These are phyloP conservation scores for Aspergillus udagawae DNA, from an alignment of 2,329 filamentous ascomycete species.

Conservation along the genomic window DNA sequence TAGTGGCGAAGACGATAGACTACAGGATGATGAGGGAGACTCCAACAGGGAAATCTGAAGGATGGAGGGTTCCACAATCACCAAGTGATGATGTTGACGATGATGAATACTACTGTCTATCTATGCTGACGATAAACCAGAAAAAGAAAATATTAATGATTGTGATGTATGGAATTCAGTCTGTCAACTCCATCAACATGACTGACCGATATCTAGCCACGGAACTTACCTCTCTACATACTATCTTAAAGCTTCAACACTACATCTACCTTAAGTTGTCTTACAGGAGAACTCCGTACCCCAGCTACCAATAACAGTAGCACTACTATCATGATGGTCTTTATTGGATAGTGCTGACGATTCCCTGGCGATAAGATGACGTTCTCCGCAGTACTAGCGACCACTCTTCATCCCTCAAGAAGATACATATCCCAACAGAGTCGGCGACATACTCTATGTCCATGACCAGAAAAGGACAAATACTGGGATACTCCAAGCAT, in stretches of 20 bases:
- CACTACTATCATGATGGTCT: background rate
- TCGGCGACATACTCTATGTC: background rate
- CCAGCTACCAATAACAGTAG: background rate
- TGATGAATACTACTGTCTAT: background rate
- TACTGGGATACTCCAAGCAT: background rate
- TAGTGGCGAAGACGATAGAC: background rate
- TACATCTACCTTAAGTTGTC: no score
- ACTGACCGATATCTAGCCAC: background rate
- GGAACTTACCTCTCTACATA: no score
- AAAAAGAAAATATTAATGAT: background rate
- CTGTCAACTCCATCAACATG: background rate
- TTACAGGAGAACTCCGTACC: background rate
- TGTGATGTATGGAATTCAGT: background rate
- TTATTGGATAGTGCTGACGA: background rate
- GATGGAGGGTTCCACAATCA: background rate
- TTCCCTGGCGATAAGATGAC: background rate
- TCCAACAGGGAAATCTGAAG: constrained; percentile 3
- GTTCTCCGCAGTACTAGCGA: background rate
- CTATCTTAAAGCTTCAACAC: background rate
- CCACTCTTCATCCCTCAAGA: background rate
- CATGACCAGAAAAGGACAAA: background rate
- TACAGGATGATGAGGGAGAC: constrained; percentile 4
- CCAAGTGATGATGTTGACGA: background rate
- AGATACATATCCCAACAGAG: background rate
- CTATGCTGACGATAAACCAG: background rate